Evolutionary conservation across 208 protist genomes (phyloP).

Genomic region (Angomonas deanei): DNA sequence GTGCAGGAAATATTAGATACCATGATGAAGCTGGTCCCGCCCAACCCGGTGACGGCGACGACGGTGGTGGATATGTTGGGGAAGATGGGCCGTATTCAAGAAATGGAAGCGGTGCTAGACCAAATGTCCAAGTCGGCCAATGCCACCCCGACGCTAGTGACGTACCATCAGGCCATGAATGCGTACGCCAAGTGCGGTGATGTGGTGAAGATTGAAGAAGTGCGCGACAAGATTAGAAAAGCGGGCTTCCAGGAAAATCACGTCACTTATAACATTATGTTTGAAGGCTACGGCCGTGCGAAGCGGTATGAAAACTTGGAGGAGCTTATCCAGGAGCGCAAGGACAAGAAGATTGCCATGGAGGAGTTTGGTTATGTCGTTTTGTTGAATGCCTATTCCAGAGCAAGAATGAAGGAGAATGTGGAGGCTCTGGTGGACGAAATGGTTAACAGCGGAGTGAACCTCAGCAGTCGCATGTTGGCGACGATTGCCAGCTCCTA

Average conservation of each 20-base stretch:
- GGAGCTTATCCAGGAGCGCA: conserved; percentile 76
- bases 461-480: conserved; percentile 72
- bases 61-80: conserved; percentile 91
- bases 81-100: conserved; percentile 81
- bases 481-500: conserved; percentile 69
- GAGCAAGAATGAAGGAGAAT: conserved; percentile 67
- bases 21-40: conserved; percentile 88
- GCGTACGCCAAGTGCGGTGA: conserved; percentile 89
- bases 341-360: conserved; percentile 65
- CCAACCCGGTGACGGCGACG: conserved; percentile 86
- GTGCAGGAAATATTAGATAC: conserved; percentile 86
- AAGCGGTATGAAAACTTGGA: conserved; percentile 81
- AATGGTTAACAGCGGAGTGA: conserved; percentile 57
- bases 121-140: conserved; percentile 86
- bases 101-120: conserved; percentile 87
- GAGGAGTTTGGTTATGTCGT: conserved; percentile 85
- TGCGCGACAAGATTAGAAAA: conserved; percentile 47
- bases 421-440: conserved; percentile 65
- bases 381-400: conserved; percentile 77
- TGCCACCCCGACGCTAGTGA: conserved; percentile 79
- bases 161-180: conserved; percentile 89
- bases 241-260: conserved; percentile 76
- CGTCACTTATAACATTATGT: conserved; percentile 88
- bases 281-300: conserved; percentile 85
- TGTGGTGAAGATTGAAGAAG: conserved; percentile 77